phyloP scores from a whole-genome alignment of 306 rosid genomes.

The Datisca glomerata region DNA sequence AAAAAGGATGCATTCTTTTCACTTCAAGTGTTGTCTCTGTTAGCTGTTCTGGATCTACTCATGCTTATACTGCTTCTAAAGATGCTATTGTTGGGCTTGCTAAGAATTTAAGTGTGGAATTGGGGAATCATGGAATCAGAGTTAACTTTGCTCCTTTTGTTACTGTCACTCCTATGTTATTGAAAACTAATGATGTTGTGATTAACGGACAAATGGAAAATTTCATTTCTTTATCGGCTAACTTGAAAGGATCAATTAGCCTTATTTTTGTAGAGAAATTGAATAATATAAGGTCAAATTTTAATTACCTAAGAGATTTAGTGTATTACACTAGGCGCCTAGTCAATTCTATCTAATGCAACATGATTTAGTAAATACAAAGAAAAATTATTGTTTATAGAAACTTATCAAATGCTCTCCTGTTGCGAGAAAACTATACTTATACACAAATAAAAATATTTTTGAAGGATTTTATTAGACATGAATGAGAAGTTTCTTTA shows the following conservation, averaged over 20 bases:
- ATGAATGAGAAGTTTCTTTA: too few species aligned
- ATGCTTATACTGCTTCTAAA: background rate
- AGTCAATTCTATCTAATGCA: too few species aligned
- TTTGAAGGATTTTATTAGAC: too few species aligned
- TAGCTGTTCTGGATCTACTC: slow-evolving; percentile 14
- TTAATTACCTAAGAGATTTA: too few species aligned
- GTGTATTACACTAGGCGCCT: too few species aligned
- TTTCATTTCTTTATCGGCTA: background rate
- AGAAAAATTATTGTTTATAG: too few species aligned
- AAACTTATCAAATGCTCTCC: too few species aligned
- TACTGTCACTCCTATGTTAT: background rate
- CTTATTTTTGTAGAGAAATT: too few species aligned
- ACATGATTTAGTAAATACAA: too few species aligned
- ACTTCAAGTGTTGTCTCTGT: slow-evolving; percentile 25
- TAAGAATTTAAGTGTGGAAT: background rate
- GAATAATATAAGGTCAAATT: too few species aligned
- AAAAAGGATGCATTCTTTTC: slow-evolving; percentile 27
- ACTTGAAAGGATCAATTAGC: background rate
- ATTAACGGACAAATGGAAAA: background rate
- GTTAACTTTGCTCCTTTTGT: background rate
- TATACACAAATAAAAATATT: too few species aligned
- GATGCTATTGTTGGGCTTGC: background rate
- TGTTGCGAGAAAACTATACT: too few species aligned
- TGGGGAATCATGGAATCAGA: background rate
- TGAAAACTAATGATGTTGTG: background rate